phyloP scores from a whole-genome alignment of 2,329 filamentous ascomycete species.

The Rutstroemia sp. region DNA sequence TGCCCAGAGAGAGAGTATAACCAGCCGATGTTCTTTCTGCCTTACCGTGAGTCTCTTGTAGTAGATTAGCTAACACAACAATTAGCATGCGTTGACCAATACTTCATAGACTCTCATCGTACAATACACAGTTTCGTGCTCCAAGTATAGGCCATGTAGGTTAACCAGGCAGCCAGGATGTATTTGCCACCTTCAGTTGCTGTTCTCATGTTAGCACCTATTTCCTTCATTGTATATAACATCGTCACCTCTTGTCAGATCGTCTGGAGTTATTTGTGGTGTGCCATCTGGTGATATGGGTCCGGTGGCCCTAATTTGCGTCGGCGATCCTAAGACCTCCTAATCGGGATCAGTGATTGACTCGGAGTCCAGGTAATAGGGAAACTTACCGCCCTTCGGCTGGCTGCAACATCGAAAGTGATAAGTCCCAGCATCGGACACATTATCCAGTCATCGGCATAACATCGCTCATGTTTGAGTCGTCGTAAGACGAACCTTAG shows the following conservation, averaged over 20 bases:
- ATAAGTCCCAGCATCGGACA: not conserved
- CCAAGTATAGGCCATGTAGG: conserved; percentile 22
- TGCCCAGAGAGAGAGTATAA: not conserved
- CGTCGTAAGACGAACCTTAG: not conserved
- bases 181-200: conserved; percentile 16
- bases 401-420: not conserved
- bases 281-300: no score
- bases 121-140: conserved; percentile 23
- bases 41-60: conserved; percentile 15
- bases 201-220: conserved; percentile 1
- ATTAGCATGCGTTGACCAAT: not conserved
- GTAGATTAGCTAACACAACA: conserved; percentile 15
- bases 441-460: conserved; percentile 6
- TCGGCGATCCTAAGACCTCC: no score
- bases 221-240: no score
- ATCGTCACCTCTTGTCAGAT: not conserved
- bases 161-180: conserved; percentile 13
- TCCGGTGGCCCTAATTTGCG: not conserved
- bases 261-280: not conserved
- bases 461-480: conserved; percentile 1
- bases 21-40: conserved; percentile 9
- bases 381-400: not conserved
- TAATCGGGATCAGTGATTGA: not conserved
- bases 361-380: not conserved
- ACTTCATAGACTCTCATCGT: not conserved